phyloP scores from a whole-genome alignment of 176 grass and related monocot genomes.

The Avena eriantha region DNA sequence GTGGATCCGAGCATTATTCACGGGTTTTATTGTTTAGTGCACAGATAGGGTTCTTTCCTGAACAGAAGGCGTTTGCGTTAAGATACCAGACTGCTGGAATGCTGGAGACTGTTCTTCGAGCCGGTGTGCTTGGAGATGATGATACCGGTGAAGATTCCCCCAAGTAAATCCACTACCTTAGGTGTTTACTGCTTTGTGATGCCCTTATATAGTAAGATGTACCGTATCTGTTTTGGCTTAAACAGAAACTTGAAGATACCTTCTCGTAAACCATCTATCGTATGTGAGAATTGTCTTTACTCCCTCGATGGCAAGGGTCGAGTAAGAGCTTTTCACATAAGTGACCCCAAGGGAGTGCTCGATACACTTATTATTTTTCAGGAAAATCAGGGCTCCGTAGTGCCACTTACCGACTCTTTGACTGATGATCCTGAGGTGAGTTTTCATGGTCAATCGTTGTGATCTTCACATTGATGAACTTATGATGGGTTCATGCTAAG shows the following conservation, averaged over 20 bases:
- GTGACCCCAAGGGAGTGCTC: constrained; percentile 87
- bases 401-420: constrained; percentile 42
- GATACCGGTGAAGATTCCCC: constrained; percentile 86
- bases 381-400: constrained; percentile 62
- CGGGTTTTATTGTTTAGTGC: constrained; percentile 46
- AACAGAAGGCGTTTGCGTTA: constrained; percentile 78
- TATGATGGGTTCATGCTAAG: background rate
- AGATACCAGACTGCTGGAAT: constrained; percentile 95
- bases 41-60: constrained; percentile 92
- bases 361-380: constrained; percentile 87
- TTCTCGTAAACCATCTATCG: constrained; percentile 77
- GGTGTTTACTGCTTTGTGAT: background rate
- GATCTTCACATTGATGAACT: background rate
- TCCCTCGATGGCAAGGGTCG: constrained; percentile 76
- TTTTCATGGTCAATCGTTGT: background rate
- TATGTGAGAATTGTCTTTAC: constrained; percentile 95
- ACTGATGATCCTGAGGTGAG: constrained; percentile 48
- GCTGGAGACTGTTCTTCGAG: constrained; percentile 85
- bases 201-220: background rate
- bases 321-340: constrained; percentile 90
- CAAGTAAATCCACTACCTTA: constrained; percentile 46
- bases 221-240: constrained; percentile 33
- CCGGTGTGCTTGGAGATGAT: constrained; percentile 90
- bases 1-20: constrained; percentile 17
- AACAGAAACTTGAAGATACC: constrained; percentile 94